These are phyloP conservation scores for Darksidea phi DNA, from an alignment of 495 filamentous ascomycete species.

Conservation along the genomic window DNA sequence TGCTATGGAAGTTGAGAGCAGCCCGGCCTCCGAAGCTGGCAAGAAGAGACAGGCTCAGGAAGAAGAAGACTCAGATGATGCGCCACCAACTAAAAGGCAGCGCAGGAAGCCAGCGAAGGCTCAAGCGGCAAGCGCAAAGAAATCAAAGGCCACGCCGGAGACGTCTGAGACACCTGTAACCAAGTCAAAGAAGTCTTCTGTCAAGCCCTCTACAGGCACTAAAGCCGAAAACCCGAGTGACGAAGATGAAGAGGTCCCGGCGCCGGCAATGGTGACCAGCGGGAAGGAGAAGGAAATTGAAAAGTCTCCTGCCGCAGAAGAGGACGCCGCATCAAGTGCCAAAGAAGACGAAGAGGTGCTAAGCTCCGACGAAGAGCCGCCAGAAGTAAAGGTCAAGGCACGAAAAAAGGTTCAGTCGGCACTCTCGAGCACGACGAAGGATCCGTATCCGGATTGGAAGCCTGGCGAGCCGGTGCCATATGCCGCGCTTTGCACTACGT, in stretches of 20 bases:
- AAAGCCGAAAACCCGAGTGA: conserved; percentile 7
- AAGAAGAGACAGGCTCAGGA: conserved; percentile 26
- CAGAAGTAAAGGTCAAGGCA: conserved; percentile 70
- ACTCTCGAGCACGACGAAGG: conserved; percentile 62
- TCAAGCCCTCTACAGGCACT: neutral
- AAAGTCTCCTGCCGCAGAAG: neutral
- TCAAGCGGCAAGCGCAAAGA: conserved; percentile 5
- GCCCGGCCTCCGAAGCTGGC: conserved; percentile 8
- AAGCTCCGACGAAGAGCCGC: conserved; percentile 62
- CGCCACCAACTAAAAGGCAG: conserved; percentile 30
- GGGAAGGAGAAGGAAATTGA: conserved; percentile 14
- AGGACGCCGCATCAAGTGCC: conserved; percentile 5
- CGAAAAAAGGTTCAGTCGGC: conserved; percentile 82
- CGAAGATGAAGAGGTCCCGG: neutral
- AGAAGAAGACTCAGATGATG: conserved; percentile 28
- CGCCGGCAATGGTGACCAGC: conserved; percentile 6
- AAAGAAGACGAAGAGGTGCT: conserved; percentile 33
- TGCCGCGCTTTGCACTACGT: conserved; percentile 89
- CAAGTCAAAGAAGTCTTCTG: conserved; percentile 3
- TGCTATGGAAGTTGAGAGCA: conserved; percentile 29
- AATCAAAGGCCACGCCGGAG: conserved; percentile 4
- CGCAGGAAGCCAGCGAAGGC: conserved; percentile 21
- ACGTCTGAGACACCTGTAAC: conserved; percentile 1
- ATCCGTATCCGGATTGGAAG: conserved; percentile 94
- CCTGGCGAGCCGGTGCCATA: conserved; percentile 86